Percentiles rank a stretch among this genome's conserved stretches.
phyloP scores from a whole-genome alignment of 768 basidiomycete genomes.

The Lactarius trivialis region DNA sequence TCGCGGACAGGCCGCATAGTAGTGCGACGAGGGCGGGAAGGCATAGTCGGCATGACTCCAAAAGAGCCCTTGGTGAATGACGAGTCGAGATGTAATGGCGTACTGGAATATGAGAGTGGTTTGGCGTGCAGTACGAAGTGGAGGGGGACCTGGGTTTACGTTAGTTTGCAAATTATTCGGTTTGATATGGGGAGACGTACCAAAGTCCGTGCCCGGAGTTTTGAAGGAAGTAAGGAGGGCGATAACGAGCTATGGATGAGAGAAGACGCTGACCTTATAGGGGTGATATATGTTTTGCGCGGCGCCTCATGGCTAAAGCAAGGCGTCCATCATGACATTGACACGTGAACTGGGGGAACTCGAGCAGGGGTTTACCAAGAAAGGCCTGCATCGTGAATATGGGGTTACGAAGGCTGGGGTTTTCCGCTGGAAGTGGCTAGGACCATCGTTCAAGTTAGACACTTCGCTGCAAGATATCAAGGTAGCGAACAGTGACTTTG shows the following conservation, averaged over 20 bases:
- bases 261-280: background rate
- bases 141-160: background rate
- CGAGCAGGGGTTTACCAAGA: background rate
- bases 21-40: slow-evolving; percentile 15
- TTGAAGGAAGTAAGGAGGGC: background rate
- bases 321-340: slow-evolving; percentile 20
- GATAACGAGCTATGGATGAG: background rate
- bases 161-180: background rate
- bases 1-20: slow-evolving; percentile 19
- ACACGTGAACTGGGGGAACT: slow-evolving; percentile 16
- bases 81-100: background rate
- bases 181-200: slow-evolving; percentile 7
- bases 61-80: background rate
- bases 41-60: slow-evolving; percentile 6
- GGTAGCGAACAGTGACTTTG: background rate
- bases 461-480: background rate
- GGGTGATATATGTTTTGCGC: slow-evolving; percentile 12
- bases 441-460: background rate
- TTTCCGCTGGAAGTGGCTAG: too few relatives aligned
- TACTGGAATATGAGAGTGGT: background rate
- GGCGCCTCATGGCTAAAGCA: slow-evolving; percentile 18
- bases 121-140: background rate
- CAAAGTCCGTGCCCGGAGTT: slow-evolving; percentile 6
- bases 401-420: background rate
- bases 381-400: background rate